Base-by-base conservation (phyloP, 768 basidiomycete genomes). In the Phlegmacium glaucopus region DNA sequence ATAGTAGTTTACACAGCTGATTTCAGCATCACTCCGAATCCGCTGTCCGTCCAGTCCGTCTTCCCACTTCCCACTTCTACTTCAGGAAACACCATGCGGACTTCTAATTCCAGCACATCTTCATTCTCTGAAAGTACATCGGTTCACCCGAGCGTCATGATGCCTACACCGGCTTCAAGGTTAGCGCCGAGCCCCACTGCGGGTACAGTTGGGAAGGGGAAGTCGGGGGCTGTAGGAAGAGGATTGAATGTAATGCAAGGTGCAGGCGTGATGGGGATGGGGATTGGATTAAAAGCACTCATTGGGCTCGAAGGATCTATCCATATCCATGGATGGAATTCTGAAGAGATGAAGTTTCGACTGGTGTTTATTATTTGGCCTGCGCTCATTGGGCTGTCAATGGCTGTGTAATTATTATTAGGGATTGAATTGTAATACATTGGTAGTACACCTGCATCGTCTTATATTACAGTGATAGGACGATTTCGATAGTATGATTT, bases 321-420 rank as follows among this genome's bases (percentile, higher is more conserved):
- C 22, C 5, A 22, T 22, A 2, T 22, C 22, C 22, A 22, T 22
- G 22, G 32, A n/a, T 34, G 32, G 16, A 60, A 69, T 42, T 49
- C 66, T 15, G 71, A 69, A 43, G 63, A 61, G 53, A 56, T 70
- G 50, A 74, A 71, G 53, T 77, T 79, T 57, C 61, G 71, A 9
- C 49, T 79, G 39, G 67, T 77, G 49, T 79, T 77, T 46, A 66
- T 82, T 50, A 61, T 77, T 17, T 82, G 80, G 77, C 79, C 80
- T 28, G 71, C 77, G 6, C 57, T 83, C 43, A 66, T 82, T 45
- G 82, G 80, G 2, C 61, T 81, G 38, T 72, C 75, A 29, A 73
- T 83, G 74, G 78, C 79, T 4, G 55, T 80, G 40, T 82, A 44
- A 56, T 3, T 22, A 22, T 22, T 22, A 22, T 22, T 22, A 5